Evolutionary conservation across 2,329 filamentous ascomycete genomes (phyloP), one percentile per base, ranked within the genome.

Genomic region (Plectosphaerella plurivora): DNA sequence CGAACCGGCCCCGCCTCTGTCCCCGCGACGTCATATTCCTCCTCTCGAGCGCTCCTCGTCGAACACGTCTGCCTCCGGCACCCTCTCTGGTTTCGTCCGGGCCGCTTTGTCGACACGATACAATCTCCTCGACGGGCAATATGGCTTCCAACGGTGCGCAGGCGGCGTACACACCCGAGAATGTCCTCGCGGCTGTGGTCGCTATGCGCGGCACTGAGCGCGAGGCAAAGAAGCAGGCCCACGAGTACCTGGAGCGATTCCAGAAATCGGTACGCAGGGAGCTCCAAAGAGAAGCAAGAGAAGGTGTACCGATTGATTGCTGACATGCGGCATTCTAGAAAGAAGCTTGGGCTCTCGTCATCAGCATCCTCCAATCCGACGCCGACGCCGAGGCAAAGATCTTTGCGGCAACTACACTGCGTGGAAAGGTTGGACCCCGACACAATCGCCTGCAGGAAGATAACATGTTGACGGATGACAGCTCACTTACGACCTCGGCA

Each of bases 321-420:
- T 55, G 41, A 54, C 54, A 28, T 5, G 12, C 11, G 28, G 11
- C 28, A 41, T n/a, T 58, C 51, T 67, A 96, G 91, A 80, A 89
- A 66, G 89, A 91, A 68, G 94, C 94, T 61, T 99, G 94, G 94
- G 87, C 86, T 45, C 87, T 88, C 46, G 92, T 91, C 57, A 87
- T 97, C 68, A 83, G 86, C 50, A 89, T 99, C 57, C 76, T 99
- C 57, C 90, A 96, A 69, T 89, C 90, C 48, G 80, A 87, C 57
- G 83, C 88, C 51, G 87, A 92, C 57, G 80, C 88, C 49, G 91
- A 96, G 69, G 89, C 90, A 24, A 94, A 94, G 68, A 78, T 99
- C 55, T 99, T 99, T 71, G 94, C 94, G 46, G 94, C 94, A 54
- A 97, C 93, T 46, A 99, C 94, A 50, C 77, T 99, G 65, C 96